These are phyloP conservation scores for Colletotrichum endophyticum DNA, from an alignment of 2,329 filamentous ascomycete species.

Conservation along the genomic window DNA sequence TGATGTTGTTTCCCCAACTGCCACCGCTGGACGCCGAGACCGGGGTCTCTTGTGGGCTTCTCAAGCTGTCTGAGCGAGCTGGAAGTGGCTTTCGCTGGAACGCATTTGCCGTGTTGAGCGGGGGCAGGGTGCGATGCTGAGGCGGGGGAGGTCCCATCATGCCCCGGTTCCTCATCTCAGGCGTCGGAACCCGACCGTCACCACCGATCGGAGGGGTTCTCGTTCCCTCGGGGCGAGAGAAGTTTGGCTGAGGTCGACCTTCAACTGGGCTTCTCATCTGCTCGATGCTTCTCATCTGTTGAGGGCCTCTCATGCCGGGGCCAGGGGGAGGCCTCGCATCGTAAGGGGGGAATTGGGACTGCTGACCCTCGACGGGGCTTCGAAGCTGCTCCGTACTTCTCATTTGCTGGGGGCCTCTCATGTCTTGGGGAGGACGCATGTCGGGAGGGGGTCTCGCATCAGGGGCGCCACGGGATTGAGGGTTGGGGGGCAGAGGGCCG, in stretches of 20 bases:
- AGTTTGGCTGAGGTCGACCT: conserved; percentile 17
- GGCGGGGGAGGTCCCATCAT: conserved; percentile 17
- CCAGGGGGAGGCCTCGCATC: background rate
- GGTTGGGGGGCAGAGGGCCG: conserved; percentile 33
- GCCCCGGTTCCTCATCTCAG: conserved; percentile 26
- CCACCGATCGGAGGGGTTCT: conserved; percentile 18
- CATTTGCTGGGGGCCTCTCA: background rate
- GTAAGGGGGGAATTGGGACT: background rate
- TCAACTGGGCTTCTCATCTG: background rate
- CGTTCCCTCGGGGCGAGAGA: conserved; percentile 20
- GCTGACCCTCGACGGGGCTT: background rate
- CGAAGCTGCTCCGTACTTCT: background rate
- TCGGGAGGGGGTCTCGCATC: background rate
- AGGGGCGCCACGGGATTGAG: conserved; percentile 21
- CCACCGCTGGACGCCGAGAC: conserved; percentile 40
- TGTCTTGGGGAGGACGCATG: conserved; percentile 5
- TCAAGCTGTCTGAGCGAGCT: conserved; percentile 36
- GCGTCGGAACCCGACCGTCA: conserved; percentile 14
- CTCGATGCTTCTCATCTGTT: background rate
- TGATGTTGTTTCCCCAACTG: conserved; percentile 43
- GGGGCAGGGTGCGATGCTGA: conserved; percentile 1
- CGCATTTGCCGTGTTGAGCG: conserved; percentile 34
- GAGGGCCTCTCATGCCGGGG: background rate
- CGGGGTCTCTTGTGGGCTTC: conserved; percentile 37
- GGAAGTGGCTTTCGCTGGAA: conserved; percentile 59